Evolutionary conservation across 139 green algal genomes (phyloP), one percentile per base, ranked within the genome.

Genomic region (Auxenochlorella pyrenoidosa): DNA sequence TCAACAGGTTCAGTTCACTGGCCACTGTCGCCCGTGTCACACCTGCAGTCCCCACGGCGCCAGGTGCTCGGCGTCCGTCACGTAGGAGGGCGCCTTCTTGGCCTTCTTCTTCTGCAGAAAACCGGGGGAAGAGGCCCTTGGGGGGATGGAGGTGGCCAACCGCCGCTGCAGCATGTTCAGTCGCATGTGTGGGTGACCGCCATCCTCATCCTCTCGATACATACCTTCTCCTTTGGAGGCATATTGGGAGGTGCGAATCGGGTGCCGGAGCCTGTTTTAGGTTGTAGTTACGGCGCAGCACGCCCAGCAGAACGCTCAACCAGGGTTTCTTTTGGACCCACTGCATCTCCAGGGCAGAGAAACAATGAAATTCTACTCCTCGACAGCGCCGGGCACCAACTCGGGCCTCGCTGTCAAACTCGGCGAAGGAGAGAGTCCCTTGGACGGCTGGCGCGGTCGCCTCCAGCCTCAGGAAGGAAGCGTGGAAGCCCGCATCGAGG

Each of bases 201-300:
- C 54, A 2, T 24, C 12, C 54, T 22, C 16, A 8, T 63, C 16
- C 15, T 24, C 2, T 24, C 13, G 18, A 63, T 26, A 1, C 78
- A 5, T 59, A 75, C 79, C 79, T 84, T 66, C 34, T 83, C 77
- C 51, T 83, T 83, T 5, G 77, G 77, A 51, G 77, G 77, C 77
- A 83, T 83, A n/a, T 36, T 54, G 1, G 34, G 32, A 18, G 73
- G 40, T 0, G 38, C 19, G 24, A 16, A 26, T 41, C 10, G 73
- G 66, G 30, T 24, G 54, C 54, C 54, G 54, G 16, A 63, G 21
- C 65, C 26, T 24, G 15, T 51, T 75, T 77, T 51, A 34, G 70
- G 15, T 2, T 13, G 54, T 13, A 63, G 16, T 4, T 24, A 63
- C 10, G 16, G 10, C 15, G 2, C 16, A 63, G 54, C 54, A 63